Evolutionary conservation across 1,284 basidiomycete genomes (phyloP), one percentile per base, ranked within the genome.

Genomic region (Papiliotrema terrestris): DNA sequence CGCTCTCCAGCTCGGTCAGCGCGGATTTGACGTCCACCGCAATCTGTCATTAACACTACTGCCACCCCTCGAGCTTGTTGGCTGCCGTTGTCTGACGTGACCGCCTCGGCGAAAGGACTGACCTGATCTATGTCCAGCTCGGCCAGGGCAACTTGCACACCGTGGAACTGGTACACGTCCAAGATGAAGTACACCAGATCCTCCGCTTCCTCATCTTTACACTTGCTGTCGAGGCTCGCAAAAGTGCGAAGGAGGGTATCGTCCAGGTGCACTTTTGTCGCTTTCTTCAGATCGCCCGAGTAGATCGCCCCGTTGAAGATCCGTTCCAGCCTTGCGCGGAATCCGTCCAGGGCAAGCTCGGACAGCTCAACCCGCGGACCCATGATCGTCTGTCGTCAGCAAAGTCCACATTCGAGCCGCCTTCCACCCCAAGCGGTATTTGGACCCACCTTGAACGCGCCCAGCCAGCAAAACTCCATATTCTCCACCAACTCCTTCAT

Each of bases 381-480:
- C 42, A 91, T 76, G 60, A 91, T 86, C 0, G 88, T 87, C 89
- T 88, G 56, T 25, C 3, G 43, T 45, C 19, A 45, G 20, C 17
- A 42, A 11, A 5, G 29, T 32, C 6, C 5, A 5, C 29, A 32
- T 32, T 4, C 2, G 3, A 32, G 37, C 13, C 25, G 15, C 17
- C 29, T 19, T 22, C 41, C 14, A 26, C 23, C 47, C 47, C 26
- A 11, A 37, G 9, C 9, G 36, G n/a, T n/a, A 13, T n/a, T 29
- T n/a, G 4, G 2, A 69, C 79, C 37, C 49, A 91, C 92, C 83
- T 98, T 98, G 83, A 97, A 98, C 22, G 88, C 92, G 1, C 96
- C 95, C 2, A 99, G 80, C 96, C 96, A 98, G 66, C 88, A 91
- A 66, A 89, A 91, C 72, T 98, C 95, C 37, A 99, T 86, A 59